phyloP scores from a whole-genome alignment of 306 rosid species.

The Begonia loranthoides region DNA sequence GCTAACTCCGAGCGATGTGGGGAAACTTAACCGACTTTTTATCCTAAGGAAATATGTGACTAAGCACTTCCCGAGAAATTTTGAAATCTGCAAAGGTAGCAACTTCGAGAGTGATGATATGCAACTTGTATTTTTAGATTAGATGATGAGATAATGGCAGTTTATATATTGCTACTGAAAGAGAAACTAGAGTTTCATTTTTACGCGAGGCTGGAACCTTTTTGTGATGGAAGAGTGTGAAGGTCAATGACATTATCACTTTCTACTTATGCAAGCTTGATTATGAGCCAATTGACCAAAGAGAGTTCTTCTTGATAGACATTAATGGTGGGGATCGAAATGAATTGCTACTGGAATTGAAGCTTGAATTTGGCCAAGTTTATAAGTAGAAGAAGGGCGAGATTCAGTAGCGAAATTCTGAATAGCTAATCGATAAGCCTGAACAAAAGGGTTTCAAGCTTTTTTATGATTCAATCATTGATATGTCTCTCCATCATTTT shows the following conservation, averaged over 20 bases:
- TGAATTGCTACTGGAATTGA: not conserved
- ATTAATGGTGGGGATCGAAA: conserved; percentile 7
- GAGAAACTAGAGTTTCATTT: conserved; percentile 38
- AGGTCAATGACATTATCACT: conserved; percentile 28
- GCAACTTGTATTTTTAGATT: conserved; percentile 31
- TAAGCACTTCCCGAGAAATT: conserved; percentile 43
- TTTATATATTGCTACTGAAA: conserved; percentile 44
- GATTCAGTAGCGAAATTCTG: not conserved
- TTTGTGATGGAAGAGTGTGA: conserved; percentile 39
- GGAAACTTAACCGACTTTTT: conserved; percentile 74
- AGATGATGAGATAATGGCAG: conserved; percentile 25
- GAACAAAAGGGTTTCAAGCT: conserved; percentile 25
- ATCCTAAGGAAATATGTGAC: conserved; percentile 69
- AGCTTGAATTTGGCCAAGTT: conserved; percentile 1
- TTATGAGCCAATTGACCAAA: not conserved
- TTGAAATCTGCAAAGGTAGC: not conserved
- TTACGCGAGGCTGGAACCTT: conserved; percentile 46
- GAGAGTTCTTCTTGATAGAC: conserved; percentile 27
- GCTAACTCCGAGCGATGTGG: conserved; percentile 83
- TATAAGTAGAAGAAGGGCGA: not conserved
- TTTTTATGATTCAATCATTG: conserved; percentile 26
- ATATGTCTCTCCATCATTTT: not conserved
- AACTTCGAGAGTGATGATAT: conserved; percentile 12
- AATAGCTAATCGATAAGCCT: conserved; percentile 1
- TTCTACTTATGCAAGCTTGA: conserved; percentile 25